Base-by-base conservation (phyloP, 805 yeast species). In the Cephaloascus fragrans region DNA sequence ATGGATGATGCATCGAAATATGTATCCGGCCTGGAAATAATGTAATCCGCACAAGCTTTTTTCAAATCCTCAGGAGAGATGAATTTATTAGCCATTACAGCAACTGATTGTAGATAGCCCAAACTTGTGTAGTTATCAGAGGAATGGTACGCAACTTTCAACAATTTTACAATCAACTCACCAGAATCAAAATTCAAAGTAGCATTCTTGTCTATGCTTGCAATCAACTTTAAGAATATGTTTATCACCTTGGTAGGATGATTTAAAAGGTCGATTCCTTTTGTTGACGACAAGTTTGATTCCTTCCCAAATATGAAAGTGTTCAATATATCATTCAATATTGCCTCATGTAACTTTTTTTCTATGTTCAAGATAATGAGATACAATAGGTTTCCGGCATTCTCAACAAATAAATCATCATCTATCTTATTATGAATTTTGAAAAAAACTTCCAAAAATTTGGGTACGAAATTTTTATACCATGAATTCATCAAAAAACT, bases 81-180 rank as follows among this genome's bases (percentile, higher is more conserved):
- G 6, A 18, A 12, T 17, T 18, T 31, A 57, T 85, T 85, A 18
- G 71, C 62, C 4, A 78, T 41, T 26, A 83, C 47, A 0, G 84
- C 62, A 4, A 80, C 43, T 12, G 70, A 53, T 41, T 84, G 75
- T 32, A 83, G 61, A 45, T 76, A 76, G 0, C 76, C 74, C n/a
- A 77, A 56, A 42, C 77, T 64, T 23, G 64, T 56, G 32, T 57
- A 59, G n/a, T 48, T 52, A 9, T 51, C 46, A 2, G 52, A 47
- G 5, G 43, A 38, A 8, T 32, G 15, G 4, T 40, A 40, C 10
- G 49, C 44, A 37, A 44, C 49, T 10, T 19, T 26, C 3, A 47
- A 36, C 4, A 48, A 37, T n/a, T 38, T 41, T 12, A 50, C 47
- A 2, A 47, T 29, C 12, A 57, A 41, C 0, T 41, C 41, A 8